A percentile compares a stretch with the other conserved stretches of the same genome.
Conservation (phyloP, 306 rosid species). For the Medicago lupulina region DNA sequence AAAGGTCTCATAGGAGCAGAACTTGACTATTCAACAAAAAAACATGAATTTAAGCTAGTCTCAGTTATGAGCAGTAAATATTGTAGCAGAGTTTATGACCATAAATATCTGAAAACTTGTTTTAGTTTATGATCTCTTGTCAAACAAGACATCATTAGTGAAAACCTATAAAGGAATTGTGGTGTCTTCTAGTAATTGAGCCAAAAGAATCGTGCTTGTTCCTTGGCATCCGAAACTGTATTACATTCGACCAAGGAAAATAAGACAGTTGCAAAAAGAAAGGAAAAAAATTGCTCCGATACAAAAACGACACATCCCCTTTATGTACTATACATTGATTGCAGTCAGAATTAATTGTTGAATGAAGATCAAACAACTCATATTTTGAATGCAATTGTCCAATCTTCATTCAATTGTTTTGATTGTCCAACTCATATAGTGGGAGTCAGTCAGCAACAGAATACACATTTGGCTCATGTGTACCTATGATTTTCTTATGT, state of each 20-base stretch:
- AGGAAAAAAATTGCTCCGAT: no score
- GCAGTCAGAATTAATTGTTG: not conserved
- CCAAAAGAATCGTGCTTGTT: not conserved
- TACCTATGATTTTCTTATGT: not conserved
- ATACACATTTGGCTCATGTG: not conserved
- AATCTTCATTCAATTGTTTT: no score
- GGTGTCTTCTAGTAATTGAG: conserved; percentile 25
- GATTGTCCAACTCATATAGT: no score
- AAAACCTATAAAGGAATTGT: conserved; percentile 11
- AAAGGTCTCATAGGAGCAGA: not conserved
- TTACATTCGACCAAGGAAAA: conserved; percentile 7
- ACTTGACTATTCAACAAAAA: not conserved
- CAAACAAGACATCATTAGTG: conserved; percentile 7
- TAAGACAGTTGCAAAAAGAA: no score
- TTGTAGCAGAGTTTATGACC: not conserved
- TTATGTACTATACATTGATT: not conserved
- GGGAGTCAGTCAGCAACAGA: not conserved
- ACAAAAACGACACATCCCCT: not conserved
- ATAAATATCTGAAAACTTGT: conserved; percentile 12
- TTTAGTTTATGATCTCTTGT: conserved; percentile 23
- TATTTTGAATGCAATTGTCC: no score
- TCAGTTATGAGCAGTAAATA: conserved; percentile 26
- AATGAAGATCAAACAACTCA: not conserved
- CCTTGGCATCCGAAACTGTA: conserved; percentile 1
- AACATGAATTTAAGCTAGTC: conserved; percentile 7